Evolutionary conservation across 140 eudicot species (phyloP), one percentile per base, ranked within the genome.

Genomic region (Senecio squalidus): DNA sequence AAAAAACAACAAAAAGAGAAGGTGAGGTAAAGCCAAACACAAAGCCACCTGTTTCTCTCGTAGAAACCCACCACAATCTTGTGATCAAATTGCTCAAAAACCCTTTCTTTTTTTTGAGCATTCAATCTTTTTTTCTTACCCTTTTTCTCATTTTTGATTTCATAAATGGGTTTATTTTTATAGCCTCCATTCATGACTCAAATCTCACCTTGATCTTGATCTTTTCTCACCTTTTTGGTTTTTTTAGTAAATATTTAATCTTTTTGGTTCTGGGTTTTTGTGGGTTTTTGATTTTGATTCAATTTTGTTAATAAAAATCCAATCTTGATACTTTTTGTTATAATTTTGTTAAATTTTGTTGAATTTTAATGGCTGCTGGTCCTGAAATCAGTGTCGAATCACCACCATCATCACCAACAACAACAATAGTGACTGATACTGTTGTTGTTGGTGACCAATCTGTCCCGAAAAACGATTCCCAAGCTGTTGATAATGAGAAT

Each of bases 291-390:
- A 30, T 70, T 78, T 67, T 60, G 69, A 55, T 66, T 60, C 65
- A 64, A 29, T 55, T 50, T 45, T 62, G 41, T 72, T 58, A 28
- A 48, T 67, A 44, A 58, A 50, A 25, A 24, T 36, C 27, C 49
- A 38, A 69, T 61, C 54, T 58, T n/a, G n/a, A n/a, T n/a, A n/a
- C n/a, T n/a, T n/a, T n/a, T n/a, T n/a, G n/a, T n/a, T n/a, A n/a
- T n/a, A n/a, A n/a, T n/a, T n/a, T n/a, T n/a, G n/a, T n/a, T n/a
- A n/a, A n/a, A n/a, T 69, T 61, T 55, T 23, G 0, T 2, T 4
- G 6, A 25, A 25, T 36, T 72, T 52, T 38, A 53, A 88, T 84
- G 96, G 96, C 96, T 39, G 94, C 96, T 50, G 91, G 87, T 79
- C 80, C 80, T 40, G 83, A 81, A 74, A 80, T 75, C 55, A 55